Base-by-base conservation (phyloP, 2,329 filamentous ascomycete species). In the Sphaerulina musiva region DNA sequence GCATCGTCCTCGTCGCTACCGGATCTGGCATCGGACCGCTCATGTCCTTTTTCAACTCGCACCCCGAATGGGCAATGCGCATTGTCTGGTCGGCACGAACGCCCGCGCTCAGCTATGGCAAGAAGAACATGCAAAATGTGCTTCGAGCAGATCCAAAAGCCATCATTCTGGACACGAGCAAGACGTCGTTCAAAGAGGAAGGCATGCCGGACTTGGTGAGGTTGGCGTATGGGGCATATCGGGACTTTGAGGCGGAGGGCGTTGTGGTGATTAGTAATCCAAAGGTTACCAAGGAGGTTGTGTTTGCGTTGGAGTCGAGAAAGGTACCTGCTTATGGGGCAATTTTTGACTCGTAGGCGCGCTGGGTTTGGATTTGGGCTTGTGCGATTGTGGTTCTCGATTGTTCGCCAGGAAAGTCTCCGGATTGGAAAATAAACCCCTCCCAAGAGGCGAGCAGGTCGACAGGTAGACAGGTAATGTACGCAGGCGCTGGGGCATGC, bases 261-360 rank as follows among this genome's bases (percentile, higher is more conserved):
- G 84, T 89, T 38, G 83, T 88, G 64, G 78, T 89, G 56, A 84
- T 90, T 63, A 83, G 82, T 52, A 90, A 89, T 66, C 80, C 83
- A 54, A 77, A 71, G 53, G 77, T 88, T 34, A 89, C 85, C 14
- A 78, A 77, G 64, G 81, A 80, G 71, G 76, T 89, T 1, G 85
- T 89, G 0, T 86, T 83, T 66, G 83, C 79, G 7, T 71, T 90
- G 48, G 84, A 89, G 70, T 77, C 75, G 38, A 75, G 83, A 52
- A 84, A 85, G 0, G 70, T 89, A 6, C 77, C 81, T 2, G 84
- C 85, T 7, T 89, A 80, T 70, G 87, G 86, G 6, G 84, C 86
- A 7, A 87, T 90, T 62, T 90, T 84, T 73, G 87, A 90, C 69
- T 82, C 79, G 31, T 58, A 51, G 38, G 42, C 17, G 42, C 11